Evolutionary conservation across 208 protist genomes (phyloP).

Genomic region (Crithidia fasciculata): DNA sequence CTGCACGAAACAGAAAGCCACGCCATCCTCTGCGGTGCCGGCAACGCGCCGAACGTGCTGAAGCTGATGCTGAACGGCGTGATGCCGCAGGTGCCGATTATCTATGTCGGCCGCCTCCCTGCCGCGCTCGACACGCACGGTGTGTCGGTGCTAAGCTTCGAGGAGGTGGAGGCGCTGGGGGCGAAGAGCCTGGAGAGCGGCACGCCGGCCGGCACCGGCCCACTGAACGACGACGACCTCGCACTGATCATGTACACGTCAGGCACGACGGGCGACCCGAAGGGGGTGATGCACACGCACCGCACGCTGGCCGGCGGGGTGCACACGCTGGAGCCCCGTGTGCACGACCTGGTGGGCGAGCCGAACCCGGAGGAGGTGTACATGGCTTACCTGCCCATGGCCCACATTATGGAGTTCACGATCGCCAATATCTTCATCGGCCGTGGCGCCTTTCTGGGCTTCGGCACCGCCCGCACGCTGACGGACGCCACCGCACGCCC

Average conservation of each 20-base stretch:
- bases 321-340: slow-evolving; percentile 50
- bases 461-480: slow-evolving; percentile 80
- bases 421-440: slow-evolving; percentile 75
- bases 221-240: slow-evolving; percentile 37
- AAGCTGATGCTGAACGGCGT: slow-evolving; percentile 44
- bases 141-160: slow-evolving; percentile 45
- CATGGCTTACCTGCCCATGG: slow-evolving; percentile 91
- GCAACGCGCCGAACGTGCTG: slow-evolving; percentile 53
- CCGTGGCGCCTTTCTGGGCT: slow-evolving; percentile 73
- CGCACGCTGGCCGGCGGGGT: slow-evolving; percentile 58
- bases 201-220: slow-evolving; percentile 47
- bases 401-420: slow-evolving; percentile 93
- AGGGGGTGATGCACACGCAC: slow-evolving; percentile 90
- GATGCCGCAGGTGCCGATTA: slow-evolving; percentile 53
- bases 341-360: slow-evolving; percentile 26
- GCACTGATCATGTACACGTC: slow-evolving; percentile 77
- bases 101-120: slow-evolving; percentile 61
- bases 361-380: slow-evolving; percentile 51
- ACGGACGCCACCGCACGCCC: slow-evolving; percentile 75
- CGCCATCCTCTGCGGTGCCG: slow-evolving; percentile 72
- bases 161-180: slow-evolving; percentile 60
- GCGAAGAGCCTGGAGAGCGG: slow-evolving; percentile 9
- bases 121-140: slow-evolving; percentile 22
- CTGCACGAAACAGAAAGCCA: slow-evolving; percentile 63
- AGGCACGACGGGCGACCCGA: slow-evolving; percentile 92